A percentile compares a stretch with the other conserved stretches of the same genome.
Evolutionary conservation across 305 asterid species (phyloP).

Genomic region (Stenogyne calaminthoides): DNA sequence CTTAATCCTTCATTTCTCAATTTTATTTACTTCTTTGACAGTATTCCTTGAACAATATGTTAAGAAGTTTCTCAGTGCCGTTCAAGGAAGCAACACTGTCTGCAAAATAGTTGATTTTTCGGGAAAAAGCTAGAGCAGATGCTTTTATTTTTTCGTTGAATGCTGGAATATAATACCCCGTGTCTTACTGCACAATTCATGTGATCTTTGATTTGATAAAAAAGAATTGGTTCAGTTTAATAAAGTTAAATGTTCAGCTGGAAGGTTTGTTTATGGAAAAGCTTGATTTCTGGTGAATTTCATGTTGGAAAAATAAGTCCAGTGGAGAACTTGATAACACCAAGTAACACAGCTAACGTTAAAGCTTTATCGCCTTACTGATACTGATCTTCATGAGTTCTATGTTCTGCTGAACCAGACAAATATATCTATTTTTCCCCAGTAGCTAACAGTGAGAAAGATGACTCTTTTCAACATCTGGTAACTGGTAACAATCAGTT

Average conservation of each 20-base stretch:
- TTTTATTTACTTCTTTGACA: background rate
- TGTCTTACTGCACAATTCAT: slow-evolving; percentile 1
- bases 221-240: background rate
- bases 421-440: slow-evolving; percentile 3
- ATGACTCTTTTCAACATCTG: slow-evolving; percentile 14
- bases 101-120: background rate
- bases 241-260: background rate
- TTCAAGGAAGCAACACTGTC: background rate
- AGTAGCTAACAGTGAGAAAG: slow-evolving; percentile 15
- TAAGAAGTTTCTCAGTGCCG: background rate
- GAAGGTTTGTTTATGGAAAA: background rate
- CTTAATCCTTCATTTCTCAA: background rate
- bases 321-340: slow-evolving; percentile 5
- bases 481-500: slow-evolving; percentile 24
- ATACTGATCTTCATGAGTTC: background rate
- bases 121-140: background rate
- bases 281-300: slow-evolving; percentile 17
- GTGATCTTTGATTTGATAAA: background rate
- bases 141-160: background rate
- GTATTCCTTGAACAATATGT: background rate
- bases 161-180: background rate
- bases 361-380: background rate
- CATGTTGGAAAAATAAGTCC: background rate
- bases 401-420: slow-evolving; percentile 1
- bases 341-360: too few species aligned